Evolutionary conservation across 805 yeast species (phyloP).

Genomic region (Wickerhamomyces ciferrii): DNA sequence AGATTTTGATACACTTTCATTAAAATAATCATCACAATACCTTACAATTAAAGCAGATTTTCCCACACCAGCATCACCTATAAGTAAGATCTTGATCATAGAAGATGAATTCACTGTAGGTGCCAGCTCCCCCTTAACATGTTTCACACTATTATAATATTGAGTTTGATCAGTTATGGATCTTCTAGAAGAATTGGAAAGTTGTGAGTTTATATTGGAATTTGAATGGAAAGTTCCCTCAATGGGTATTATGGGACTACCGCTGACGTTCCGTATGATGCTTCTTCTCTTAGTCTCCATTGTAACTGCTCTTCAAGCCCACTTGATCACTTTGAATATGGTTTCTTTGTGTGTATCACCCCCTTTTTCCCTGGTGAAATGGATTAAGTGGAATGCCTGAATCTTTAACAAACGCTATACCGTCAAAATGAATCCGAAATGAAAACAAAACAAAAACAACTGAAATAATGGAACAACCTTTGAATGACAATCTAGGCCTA

Average conservation of each 20-base stretch:
- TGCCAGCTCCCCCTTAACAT: conserved; percentile 12
- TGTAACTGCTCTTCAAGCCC: background rate
- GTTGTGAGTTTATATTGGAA: conserved; percentile 17
- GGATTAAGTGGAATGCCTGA: no score
- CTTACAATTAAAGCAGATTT: conserved; percentile 40
- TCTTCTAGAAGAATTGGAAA: conserved; percentile 4
- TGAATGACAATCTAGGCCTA: no score
- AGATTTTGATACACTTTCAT: conserved; percentile 28
- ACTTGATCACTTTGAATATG: background rate
- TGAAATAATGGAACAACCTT: no score
- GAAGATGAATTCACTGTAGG: conserved; percentile 13
- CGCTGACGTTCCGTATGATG: conserved; percentile 13
- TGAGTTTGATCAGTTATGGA: conserved; percentile 12
- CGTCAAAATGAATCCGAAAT: no score
- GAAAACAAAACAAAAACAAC: no score
- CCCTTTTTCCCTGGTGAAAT: background rate
- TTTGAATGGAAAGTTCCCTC: conserved; percentile 18
- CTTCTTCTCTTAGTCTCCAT: conserved; percentile 18
- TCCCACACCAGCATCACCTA: conserved; percentile 45
- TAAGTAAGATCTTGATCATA: conserved; percentile 30
- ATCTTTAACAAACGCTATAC: no score
- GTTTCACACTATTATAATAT: conserved; percentile 11
- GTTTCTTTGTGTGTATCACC: background rate
- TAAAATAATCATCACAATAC: conserved; percentile 33
- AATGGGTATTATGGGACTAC: conserved; percentile 23